Conservation (phyloP, 1,284 basidiomycete species). For the Acaromyces ingoldii region DNA sequence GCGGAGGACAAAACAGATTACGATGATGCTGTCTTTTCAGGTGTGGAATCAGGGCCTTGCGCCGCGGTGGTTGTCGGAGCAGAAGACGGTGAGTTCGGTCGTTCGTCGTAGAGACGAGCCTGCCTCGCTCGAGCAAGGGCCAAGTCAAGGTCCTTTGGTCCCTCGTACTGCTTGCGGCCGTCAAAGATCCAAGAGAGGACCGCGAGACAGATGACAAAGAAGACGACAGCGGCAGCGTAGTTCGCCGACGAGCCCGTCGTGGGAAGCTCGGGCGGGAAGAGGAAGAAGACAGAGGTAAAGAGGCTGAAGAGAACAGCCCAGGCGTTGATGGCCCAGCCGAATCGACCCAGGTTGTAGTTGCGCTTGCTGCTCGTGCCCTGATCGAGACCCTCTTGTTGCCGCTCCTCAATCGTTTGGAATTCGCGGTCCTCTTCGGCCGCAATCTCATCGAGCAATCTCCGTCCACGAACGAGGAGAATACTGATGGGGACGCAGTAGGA, state of each 20-base stretch:
- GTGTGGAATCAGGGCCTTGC: no score
- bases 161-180: slow-evolving; percentile 27
- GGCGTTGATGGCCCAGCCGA: slow-evolving; percentile 51
- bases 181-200: slow-evolving; percentile 21
- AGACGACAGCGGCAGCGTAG: slow-evolving; percentile 52
- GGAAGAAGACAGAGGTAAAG: slow-evolving; percentile 56
- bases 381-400: slow-evolving; percentile 32
- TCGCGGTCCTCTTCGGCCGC: slow-evolving; percentile 9
- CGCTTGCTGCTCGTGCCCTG: slow-evolving; percentile 23
- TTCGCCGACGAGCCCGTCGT: slow-evolving; percentile 53
- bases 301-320: slow-evolving; percentile 53
- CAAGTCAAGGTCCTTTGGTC: slow-evolving; percentile 16
- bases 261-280: slow-evolving; percentile 55
- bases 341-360: slow-evolving; percentile 16
- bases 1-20: no score
- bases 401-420: slow-evolving; percentile 21
- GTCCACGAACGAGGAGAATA: slow-evolving; percentile 53
- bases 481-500: slow-evolving; percentile 53
- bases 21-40: no score
- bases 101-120: no score
- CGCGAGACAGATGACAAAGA: slow-evolving; percentile 22
- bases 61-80: no score
- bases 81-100: no score
- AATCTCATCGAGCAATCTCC: slow-evolving; percentile 48
- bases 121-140: slow-evolving; percentile 4